These are phyloP conservation scores for Primulina tabacum DNA, from an alignment of 257 asterid genomes.

Conservation along the genomic window DNA sequence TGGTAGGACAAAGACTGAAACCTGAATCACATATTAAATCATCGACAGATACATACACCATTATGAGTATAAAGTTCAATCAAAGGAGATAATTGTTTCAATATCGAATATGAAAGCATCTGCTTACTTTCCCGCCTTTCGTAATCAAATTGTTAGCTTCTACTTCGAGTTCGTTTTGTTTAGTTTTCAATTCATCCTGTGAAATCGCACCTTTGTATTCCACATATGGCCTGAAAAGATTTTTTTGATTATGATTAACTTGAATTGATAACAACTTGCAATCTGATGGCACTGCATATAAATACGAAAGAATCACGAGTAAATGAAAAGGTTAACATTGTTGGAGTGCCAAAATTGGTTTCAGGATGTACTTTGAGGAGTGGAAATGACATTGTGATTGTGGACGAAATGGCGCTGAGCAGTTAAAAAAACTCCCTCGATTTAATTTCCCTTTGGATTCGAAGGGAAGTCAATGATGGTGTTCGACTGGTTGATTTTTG, in stretches of 20 bases:
- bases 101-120: neutral
- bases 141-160: slow-evolving; percentile 63
- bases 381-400: neutral
- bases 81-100: neutral
- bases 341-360: neutral
- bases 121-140: slow-evolving; percentile 67
- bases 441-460: no score
- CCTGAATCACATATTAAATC: slow-evolving; percentile 41
- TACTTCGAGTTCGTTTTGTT: slow-evolving; percentile 52
- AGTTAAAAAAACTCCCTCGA: neutral
- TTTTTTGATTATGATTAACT: neutral
- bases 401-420: neutral
- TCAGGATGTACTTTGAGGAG: neutral
- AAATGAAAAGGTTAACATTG: neutral
- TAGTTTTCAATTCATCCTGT: slow-evolving; percentile 53
- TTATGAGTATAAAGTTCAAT: neutral
- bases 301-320: neutral
- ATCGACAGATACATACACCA: neutral
- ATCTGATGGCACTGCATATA: neutral
- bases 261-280: neutral
- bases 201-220: slow-evolving; percentile 72
- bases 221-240: slow-evolving; percentile 62
- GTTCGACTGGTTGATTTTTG: neutral
- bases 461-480: neutral
- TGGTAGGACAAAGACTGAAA: slow-evolving; percentile 48